phyloP scores from a whole-genome alignment of 1,284 basidiomycete genomes.

The Sphaerobolus stellatus region DNA sequence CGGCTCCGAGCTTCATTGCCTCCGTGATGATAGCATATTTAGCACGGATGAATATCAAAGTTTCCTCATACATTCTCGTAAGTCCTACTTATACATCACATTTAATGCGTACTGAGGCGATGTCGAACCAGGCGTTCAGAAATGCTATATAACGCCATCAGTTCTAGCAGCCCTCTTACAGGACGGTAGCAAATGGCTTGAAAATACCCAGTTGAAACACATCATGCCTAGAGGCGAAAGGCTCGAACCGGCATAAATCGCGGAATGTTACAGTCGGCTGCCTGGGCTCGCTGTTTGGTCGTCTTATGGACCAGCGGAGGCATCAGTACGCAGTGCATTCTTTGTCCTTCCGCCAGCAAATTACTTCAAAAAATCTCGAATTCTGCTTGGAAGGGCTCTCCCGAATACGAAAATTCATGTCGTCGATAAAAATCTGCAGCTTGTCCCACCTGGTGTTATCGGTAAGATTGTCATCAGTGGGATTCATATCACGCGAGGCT shows the following conservation, averaged over 20 bases:
- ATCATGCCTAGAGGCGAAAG: conserved; percentile 30
- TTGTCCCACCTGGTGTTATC: conserved; percentile 30
- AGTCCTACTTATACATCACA: no score
- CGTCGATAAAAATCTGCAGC: conserved; percentile 30
- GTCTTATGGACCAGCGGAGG: conserved; percentile 34
- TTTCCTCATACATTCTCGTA: no score
- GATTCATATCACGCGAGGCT: conserved; percentile 31
- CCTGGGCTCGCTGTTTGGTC: conserved; percentile 27
- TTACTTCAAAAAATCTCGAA: conserved; percentile 19
- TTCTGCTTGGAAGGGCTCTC: conserved; percentile 32
- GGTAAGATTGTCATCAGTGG: conserved; percentile 34
- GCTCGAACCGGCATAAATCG: conserved; percentile 29
- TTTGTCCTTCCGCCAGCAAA: conserved; percentile 22
- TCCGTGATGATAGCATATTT: no score
- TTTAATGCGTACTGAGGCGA: no score
- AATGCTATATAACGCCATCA: conserved; percentile 22
- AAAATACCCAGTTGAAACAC: conserved; percentile 28
- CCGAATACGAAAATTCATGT: conserved; percentile 33
- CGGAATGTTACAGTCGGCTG: conserved; percentile 28
- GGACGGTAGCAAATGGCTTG: conserved; percentile 2
- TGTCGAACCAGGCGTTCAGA: conserved; percentile 24
- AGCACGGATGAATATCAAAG: no score
- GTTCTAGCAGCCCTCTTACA: conserved; percentile 31
- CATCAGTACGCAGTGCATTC: conserved; percentile 30
- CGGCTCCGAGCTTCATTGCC: no score